Evolutionary conservation across 2,329 filamentous ascomycete genomes (phyloP).

Genomic region (Cladosporium sp.): DNA sequence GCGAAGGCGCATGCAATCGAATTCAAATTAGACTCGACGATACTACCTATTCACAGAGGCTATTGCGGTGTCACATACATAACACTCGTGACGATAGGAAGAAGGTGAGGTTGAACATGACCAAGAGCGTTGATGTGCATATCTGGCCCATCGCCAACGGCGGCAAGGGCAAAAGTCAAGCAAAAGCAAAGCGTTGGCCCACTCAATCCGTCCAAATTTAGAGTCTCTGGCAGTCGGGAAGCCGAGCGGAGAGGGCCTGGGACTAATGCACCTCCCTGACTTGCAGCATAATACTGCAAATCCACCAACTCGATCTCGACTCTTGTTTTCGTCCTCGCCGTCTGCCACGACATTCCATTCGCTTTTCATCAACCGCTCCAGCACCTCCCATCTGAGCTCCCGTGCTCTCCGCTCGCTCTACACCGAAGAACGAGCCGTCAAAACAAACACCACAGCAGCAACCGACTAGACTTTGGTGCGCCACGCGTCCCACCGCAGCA

Average conservation of each 20-base stretch:
- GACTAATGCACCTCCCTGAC: neutral
- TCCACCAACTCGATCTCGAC: neutral
- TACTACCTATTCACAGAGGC: neutral
- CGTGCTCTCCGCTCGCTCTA: neutral
- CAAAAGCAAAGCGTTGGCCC: constrained; percentile 7
- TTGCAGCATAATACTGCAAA: neutral
- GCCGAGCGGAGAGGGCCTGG: neutral
- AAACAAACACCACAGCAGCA: neutral
- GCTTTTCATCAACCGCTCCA: neutral
- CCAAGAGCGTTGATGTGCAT: neutral
- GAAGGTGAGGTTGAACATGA: neutral
- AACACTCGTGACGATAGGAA: no score
- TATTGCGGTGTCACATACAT: no score
- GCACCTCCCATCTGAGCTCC: neutral
- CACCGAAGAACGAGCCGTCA: neutral
- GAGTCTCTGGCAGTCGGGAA: no score
- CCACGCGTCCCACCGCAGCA: constrained; percentile 9
- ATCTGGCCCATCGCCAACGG: neutral
- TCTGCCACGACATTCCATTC: constrained; percentile 7
- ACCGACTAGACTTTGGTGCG: neutral
- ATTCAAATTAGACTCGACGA: neutral
- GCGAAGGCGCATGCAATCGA: neutral
- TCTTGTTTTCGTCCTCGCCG: neutral
- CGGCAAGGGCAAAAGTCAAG: neutral
- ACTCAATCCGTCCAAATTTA: constrained; percentile 2